Percentiles rank a stretch among this genome's conserved stretches.
These are phyloP conservation scores for Arxiozyma telluris DNA, from an alignment of 1,139 yeast genomes.

Conservation along the genomic window DNA sequence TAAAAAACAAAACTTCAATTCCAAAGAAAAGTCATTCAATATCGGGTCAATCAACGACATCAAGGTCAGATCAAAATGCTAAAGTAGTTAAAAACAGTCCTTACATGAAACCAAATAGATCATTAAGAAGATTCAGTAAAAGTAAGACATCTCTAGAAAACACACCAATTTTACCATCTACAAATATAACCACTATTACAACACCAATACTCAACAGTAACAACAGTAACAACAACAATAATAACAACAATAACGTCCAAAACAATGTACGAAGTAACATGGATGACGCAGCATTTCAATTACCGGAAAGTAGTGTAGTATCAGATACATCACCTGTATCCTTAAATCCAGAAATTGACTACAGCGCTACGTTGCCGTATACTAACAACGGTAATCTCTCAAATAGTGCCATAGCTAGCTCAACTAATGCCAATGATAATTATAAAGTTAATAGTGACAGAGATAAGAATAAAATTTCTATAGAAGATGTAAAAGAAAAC, in stretches of 20 bases:
- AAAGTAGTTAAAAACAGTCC: constrained; percentile 27
- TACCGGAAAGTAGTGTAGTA: constrained; percentile 25
- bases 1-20: background rate
- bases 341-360: background rate
- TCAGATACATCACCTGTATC: background rate
- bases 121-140: constrained; percentile 14
- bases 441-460: background rate
- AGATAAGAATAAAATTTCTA: background rate
- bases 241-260: constrained; percentile 1
- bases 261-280: background rate
- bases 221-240: background rate
- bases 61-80: constrained; percentile 11
- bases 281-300: constrained; percentile 24
- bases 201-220: constrained; percentile 1
- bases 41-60: background rate
- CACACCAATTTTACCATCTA: constrained; percentile 8
- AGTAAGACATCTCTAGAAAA: constrained; percentile 2
- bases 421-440: background rate
- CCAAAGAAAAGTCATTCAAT: background rate
- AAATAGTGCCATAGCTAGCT: background rate
- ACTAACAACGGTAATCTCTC: background rate
- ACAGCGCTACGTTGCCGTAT: background rate
- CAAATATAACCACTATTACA: background rate
- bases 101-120: constrained; percentile 14
- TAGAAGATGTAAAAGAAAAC: background rate